A percentile compares a stretch with the other conserved stretches of the same genome.
phyloP scores from a whole-genome alignment of 768 basidiomycete genomes.

The Macrolepiota dolichaula region DNA sequence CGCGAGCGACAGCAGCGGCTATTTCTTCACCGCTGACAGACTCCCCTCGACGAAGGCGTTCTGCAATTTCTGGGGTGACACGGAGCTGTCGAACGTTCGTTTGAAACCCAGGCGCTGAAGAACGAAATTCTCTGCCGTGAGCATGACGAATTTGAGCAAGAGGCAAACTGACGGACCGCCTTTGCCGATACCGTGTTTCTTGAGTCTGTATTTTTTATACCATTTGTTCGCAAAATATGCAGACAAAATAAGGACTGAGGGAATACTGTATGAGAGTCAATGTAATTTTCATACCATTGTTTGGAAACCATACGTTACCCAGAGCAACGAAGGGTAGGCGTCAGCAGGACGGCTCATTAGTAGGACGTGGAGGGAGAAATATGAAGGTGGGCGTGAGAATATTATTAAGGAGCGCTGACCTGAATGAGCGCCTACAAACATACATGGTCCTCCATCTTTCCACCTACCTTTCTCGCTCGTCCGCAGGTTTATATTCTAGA shows the following conservation, averaged over 20 bases:
- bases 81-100: constrained; percentile 47
- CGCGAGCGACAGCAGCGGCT: constrained; percentile 39
- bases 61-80: constrained; percentile 53
- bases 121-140: constrained; percentile 6
- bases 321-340: constrained; percentile 38
- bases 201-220: constrained; percentile 43
- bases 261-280: constrained; percentile 30
- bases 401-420: neutral
- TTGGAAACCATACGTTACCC: constrained; percentile 37
- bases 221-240: constrained; percentile 46
- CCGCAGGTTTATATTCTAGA: constrained; percentile 30
- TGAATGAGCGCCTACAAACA: neutral
- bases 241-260: constrained; percentile 39
- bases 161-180: constrained; percentile 35
- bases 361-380: constrained; percentile 1
- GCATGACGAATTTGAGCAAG: neutral
- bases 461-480: constrained; percentile 37
- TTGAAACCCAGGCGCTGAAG: constrained; percentile 50
- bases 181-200: constrained; percentile 52
- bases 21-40: constrained; percentile 53
- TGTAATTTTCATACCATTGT: neutral
- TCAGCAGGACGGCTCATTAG: constrained; percentile 15
- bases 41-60: constrained; percentile 48
- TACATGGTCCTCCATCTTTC: constrained; percentile 30
- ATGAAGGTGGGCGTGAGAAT: neutral